Base-by-base conservation (phyloP, 306 rosid species). In the Ochetophila trinervis region DNA sequence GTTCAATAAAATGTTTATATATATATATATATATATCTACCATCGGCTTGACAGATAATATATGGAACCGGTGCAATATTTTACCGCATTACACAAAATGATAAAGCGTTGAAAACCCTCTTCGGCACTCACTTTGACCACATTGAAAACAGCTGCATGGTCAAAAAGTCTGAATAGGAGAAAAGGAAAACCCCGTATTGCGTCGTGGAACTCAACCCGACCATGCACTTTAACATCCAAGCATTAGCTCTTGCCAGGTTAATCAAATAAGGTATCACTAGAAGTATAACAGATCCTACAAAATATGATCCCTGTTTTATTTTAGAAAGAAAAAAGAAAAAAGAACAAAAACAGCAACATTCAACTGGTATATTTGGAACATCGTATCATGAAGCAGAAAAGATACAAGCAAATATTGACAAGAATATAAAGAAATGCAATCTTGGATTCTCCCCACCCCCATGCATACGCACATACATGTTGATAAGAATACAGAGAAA, bases 31-130 rank as follows among this genome's bases (percentile, higher is more conserved):
- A 3, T 4, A 30, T 3, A 13, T 13, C 8, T n/a, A 19, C 8
- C 51, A 64, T 30, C 12, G 27, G 30, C 52, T 44, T 32, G n/a
- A 12, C 56, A 19, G 58, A n/a, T 64, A 23, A 47, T 24, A 10
- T 22, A 45, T 24, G 22, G 27, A 47, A 32, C 56, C 24, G n/a
- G 69, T 57, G 27, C 58, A 18, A 42, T 8, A 18, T 66, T 17
- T 66, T 16, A 53, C 63, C 63, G 66, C 50, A 60, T 42, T 18
- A 27, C 42, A 9, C 21, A 63, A n/a, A 40, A 49, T 60, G 35
- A 23, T 19, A 44, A 47, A 53, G 68, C 20, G 59, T 37, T 53
- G 40, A 57, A 72, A 63, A 72, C 57, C 78, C 67, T 40, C 48
- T 6, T 4, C 15, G 55, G 40, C 42, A 49, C 44, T 27, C 57